These are phyloP conservation scores for Tetrapyrgos nigripes DNA, from an alignment of 1,284 basidiomycete genomes.

Conservation along the genomic window DNA sequence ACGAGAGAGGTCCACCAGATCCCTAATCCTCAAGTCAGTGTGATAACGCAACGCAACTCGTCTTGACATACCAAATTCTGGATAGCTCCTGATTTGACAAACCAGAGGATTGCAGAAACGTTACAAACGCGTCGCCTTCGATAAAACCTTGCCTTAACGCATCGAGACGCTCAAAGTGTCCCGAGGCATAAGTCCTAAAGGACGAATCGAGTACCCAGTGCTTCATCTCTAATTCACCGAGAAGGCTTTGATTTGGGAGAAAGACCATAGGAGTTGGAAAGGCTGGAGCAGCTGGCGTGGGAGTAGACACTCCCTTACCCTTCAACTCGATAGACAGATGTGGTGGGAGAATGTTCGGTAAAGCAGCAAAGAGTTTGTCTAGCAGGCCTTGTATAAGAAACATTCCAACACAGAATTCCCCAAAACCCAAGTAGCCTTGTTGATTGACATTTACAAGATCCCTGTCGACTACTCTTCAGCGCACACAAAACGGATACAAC, in stretches of 20 bases:
- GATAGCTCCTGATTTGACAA: slow-evolving; percentile 47
- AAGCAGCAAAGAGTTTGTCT: slow-evolving; percentile 8
- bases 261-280: not conserved
- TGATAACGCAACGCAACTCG: not conserved
- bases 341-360: slow-evolving; percentile 5
- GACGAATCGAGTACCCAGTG: slow-evolving; percentile 8
- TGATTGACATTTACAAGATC: slow-evolving; percentile 12
- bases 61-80: slow-evolving; percentile 16
- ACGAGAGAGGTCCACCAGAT: slow-evolving; percentile 11
- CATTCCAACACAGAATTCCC: slow-evolving; percentile 16
- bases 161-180: slow-evolving; percentile 61
- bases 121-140: slow-evolving; percentile 67
- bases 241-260: not conserved
- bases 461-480: slow-evolving; percentile 6
- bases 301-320: too few relatives aligned
- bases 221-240: slow-evolving; percentile 1
- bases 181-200: slow-evolving; percentile 6
- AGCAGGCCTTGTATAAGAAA: slow-evolving; percentile 14
- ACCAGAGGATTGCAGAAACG: slow-evolving; percentile 68
- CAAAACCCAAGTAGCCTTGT: slow-evolving; percentile 1
- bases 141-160: slow-evolving; percentile 54
- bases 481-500: not conserved
- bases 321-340: not conserved
- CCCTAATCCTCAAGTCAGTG: slow-evolving; percentile 11
- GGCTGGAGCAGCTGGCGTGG: not conserved